Evolutionary conservation across 768 basidiomycete species (phyloP), one percentile per base, ranked within the genome.

Genomic region (Lentinus tigrinus): DNA sequence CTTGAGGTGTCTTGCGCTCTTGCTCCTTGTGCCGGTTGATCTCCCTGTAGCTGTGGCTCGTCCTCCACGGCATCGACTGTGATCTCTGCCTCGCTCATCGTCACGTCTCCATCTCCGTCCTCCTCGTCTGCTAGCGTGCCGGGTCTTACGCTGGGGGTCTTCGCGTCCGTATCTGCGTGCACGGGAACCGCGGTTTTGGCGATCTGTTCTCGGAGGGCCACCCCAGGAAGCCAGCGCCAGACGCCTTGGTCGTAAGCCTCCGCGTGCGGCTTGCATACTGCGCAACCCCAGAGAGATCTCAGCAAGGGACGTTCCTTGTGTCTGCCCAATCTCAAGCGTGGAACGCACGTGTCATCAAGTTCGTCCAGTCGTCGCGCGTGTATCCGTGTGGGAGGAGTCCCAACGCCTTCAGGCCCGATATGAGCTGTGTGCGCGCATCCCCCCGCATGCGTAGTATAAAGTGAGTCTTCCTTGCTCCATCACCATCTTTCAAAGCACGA

Each of bases 281-380:
- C 3, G 40, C 28, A 31, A 1, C 11, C 16, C 2, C 13, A 14
- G 46, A 19, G 48, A 39, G 9, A 2, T 39, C 14, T 17, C 39
- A 40, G 19, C 2, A 16, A 17, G 16, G 16, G 16, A 37, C 36
- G 8, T 37, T 16, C 8, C 9, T 16, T 37, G 36, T 37, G 9
- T 9, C 36, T 8, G 8, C 16, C 36, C 36, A 8, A 37, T 37
- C 16, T 37, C 36, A 16, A 37, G 8, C 8, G 36, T 9, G 36
- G 21, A 5, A 52, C 51, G 26, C 19, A 52, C 51, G 23, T n/a
- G 51, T 52, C 51, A 52, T 52, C 23, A 52, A 26, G 27, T 52
- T 52, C 38, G 51, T 52, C 51, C 51, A 52, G 14, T 52, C 51
- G 51, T 52, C 51, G 51, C 38, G 51, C 24, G 23, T 16, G 17